Conservation (phyloP, 208 protist species). For the Tritrichomonas musculus region DNA sequence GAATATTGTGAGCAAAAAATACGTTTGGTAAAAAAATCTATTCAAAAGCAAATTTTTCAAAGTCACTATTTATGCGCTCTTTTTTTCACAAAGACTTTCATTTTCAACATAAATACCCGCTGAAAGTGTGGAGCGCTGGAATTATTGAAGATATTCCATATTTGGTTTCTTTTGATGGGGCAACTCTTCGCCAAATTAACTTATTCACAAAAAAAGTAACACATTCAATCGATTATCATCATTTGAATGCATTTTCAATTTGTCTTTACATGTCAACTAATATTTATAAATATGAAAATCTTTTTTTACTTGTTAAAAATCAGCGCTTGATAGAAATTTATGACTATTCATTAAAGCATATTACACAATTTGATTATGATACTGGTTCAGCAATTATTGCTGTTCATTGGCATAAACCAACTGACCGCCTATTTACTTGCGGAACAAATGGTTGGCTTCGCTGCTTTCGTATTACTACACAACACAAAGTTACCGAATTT, state of each 20-base stretch:
- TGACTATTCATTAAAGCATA: not conserved
- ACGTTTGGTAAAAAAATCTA: no score
- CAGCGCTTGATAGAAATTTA: not conserved
- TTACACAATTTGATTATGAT: not conserved
- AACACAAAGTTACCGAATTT: not conserved
- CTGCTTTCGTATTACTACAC: not conserved
- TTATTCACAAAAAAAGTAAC: not conserved
- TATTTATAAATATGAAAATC: not conserved
- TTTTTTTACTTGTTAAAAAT: not conserved
- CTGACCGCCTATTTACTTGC: not conserved
- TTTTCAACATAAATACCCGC: not conserved
- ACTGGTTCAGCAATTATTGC: not conserved
- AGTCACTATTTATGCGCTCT: no score
- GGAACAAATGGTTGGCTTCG: slow-evolving; percentile 21
- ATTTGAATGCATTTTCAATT: not conserved
- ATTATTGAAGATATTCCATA: not conserved
- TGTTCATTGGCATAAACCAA: not conserved
- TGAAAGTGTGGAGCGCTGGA: not conserved
- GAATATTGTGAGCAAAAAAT: no score
- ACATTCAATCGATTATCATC: not conserved
- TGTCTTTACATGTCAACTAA: not conserved
- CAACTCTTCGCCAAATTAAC: not conserved
- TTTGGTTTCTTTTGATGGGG: not conserved
- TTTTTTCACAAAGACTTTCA: slow-evolving; percentile 9
- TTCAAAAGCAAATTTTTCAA: no score